These are phyloP conservation scores for Xylariales sp. DNA, from an alignment of 2,329 filamentous ascomycete genomes.

Conservation along the genomic window DNA sequence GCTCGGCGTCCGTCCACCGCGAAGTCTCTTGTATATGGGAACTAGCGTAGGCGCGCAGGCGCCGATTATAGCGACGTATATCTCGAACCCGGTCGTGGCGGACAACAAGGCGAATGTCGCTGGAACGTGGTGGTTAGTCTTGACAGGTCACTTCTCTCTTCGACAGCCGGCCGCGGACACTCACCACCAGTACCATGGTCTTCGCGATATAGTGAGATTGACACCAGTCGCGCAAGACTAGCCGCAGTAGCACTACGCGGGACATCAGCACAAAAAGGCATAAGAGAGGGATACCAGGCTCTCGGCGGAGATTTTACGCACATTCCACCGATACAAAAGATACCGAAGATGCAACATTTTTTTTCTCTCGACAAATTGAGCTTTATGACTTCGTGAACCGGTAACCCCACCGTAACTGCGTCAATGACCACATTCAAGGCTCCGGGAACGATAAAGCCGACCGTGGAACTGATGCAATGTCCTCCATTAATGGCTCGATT, in stretches of 20 bases:
- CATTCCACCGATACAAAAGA: conserved; percentile 39
- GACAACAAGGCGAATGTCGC: conserved; percentile 28
- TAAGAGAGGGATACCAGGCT: neutral
- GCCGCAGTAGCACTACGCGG: conserved; percentile 27
- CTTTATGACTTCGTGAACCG: conserved; percentile 35
- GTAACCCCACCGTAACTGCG: conserved; percentile 28
- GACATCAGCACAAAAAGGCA: conserved; percentile 13
- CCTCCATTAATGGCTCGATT: conserved; percentile 21
- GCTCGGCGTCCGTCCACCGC: neutral
- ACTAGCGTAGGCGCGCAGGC: conserved; percentile 33
- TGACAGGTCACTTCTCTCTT: too few species aligned
- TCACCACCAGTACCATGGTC: conserved; percentile 29
- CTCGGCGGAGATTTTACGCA: conserved; percentile 17
- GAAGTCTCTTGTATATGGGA: conserved; percentile 29
- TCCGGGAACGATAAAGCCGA: conserved; percentile 24
- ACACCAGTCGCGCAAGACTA: conserved; percentile 32
- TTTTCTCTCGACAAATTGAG: conserved; percentile 28
- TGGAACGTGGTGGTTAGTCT: conserved; percentile 23
- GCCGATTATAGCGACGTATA: conserved; percentile 37
- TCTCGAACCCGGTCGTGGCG: conserved; percentile 33
- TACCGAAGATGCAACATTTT: conserved; percentile 11
- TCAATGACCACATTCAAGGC: conserved; percentile 33
- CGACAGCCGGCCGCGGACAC: neutral
- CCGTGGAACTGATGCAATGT: conserved; percentile 23
- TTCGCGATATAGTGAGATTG: conserved; percentile 26